Base-by-base conservation (phyloP, 169 alveolate genomes). In the Cryptosporidium sp. region DNA sequence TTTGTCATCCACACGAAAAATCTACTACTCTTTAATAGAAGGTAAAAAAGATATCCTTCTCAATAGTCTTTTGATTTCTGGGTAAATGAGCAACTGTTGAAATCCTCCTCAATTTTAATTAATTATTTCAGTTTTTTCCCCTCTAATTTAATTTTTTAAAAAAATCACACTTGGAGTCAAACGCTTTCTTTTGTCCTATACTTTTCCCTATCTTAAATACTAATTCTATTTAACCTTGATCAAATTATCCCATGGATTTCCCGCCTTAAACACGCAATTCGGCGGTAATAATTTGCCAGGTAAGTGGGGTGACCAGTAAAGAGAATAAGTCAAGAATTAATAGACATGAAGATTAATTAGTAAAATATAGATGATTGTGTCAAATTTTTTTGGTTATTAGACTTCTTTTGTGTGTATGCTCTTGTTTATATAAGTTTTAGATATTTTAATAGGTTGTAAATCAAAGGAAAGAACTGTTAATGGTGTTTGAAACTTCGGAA, bases 1-100 rank as follows among this genome's bases (percentile, higher is more conserved):
- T 75, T 75, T 33, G 86, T 56, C 86, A 75, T 75, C 60, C 70
- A 56, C 14, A 26, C 67, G 3, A 56, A 56, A 56, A 26, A 23
- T 56, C 14, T 23, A n/a, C n/a, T 56, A 21, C 67, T 56, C 29
- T 56, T 56, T 26, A 56, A 26, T n/a, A 7, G 16, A 56, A 56
- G 67, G 67, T 23, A n/a, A 7, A 18, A 56, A 21, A 56, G 26
- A 26, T 56, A 56, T 14, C 67, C 67, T 26, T 56, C 67, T 10
- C 67, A 56, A 26, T 56, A 23, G 35, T 21, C 35, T 26, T 14
- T 5, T 56, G 35, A 23, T 3, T n/a, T n/a, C 37, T 56, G 18
- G 35, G 67, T 56, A 56, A 8, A 16, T 21, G 8, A 53, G 33
- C n/a, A 26, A 56, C 29, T 56, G 3, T 21, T 56, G 18, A 12